These are phyloP conservation scores for Gyrodon lividus DNA, from an alignment of 768 basidiomycete genomes.

Conservation along the genomic window DNA sequence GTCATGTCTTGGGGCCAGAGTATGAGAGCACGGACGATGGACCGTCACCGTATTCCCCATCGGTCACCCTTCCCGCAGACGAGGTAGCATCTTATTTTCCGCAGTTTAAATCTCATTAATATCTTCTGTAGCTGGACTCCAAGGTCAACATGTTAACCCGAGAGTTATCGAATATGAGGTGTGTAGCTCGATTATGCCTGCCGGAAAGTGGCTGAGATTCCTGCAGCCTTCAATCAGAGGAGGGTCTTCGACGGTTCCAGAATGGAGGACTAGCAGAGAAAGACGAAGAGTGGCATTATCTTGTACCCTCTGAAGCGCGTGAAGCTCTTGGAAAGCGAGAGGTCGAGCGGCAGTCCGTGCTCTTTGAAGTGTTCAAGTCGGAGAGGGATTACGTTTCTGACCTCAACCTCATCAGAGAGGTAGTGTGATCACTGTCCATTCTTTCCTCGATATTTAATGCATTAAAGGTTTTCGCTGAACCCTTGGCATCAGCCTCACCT, in stretches of 20 bases:
- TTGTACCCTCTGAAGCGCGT: conserved; percentile 70
- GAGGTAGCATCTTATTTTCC: conserved; percentile 36
- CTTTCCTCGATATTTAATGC: conserved; percentile 2
- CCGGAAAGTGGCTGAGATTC: conserved; percentile 10
- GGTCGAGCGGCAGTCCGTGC: conserved; percentile 78
- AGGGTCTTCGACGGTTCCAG: conserved; percentile 67
- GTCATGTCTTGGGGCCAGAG: conserved; percentile 13
- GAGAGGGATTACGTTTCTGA: conserved; percentile 89
- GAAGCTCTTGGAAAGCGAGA: conserved; percentile 74
- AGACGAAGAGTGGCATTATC: conserved; percentile 82
- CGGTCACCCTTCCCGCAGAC: conserved; percentile 32
- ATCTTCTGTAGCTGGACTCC: conserved; percentile 23
- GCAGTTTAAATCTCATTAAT: conserved; percentile 8
- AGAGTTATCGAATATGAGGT: conserved; percentile 41
- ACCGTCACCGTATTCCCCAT: conserved; percentile 38
- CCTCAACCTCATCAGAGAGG: conserved; percentile 67
- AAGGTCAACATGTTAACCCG: conserved; percentile 30
- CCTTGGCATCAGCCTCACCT: conserved; percentile 58
- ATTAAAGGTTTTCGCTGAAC: conserved; percentile 68
- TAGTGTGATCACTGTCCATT: conserved; percentile 26
- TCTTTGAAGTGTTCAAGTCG: conserved; percentile 88
- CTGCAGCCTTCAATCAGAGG: conserved; percentile 58
- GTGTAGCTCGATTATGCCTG: conserved; percentile 19
- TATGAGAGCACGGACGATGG: conserved; percentile 17
- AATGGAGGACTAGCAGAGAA: conserved; percentile 56